Evolutionary conservation across 2,329 filamentous ascomycete genomes (phyloP).

Genomic region (Fusarium mangiferae): DNA sequence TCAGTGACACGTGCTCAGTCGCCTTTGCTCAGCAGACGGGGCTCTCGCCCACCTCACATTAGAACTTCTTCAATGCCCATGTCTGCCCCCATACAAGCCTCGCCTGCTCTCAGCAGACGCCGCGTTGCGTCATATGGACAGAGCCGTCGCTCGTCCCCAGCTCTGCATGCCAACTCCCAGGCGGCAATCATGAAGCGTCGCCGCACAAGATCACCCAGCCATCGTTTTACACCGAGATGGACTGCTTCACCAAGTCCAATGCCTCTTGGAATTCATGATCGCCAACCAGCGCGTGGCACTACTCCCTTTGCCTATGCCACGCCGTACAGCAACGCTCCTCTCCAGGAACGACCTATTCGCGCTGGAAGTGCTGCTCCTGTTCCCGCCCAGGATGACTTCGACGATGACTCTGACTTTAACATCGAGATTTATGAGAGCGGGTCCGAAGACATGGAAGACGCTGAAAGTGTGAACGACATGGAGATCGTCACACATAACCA

Average conservation of each 20-base stretch:
- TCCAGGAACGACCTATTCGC: conserved; percentile 52
- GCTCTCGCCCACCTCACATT: conserved; percentile 58
- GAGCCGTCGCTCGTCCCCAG: conserved; percentile 48
- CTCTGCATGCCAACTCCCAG: conserved; percentile 40
- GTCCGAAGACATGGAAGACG: conserved; percentile 49
- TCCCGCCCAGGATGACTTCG: conserved; percentile 46
- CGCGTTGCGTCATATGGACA: conserved; percentile 58
- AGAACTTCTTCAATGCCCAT: conserved; percentile 66
- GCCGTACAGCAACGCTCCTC: conserved; percentile 72
- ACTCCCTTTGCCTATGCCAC: conserved; percentile 80
- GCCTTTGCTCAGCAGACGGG: conserved; percentile 52
- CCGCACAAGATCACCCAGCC: conserved; percentile 67
- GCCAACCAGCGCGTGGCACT: conserved; percentile 52
- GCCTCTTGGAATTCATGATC: conserved; percentile 49
- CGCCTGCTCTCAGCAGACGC: conserved; percentile 55
- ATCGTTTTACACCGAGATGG: conserved; percentile 66
- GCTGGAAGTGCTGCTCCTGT: conserved; percentile 45
- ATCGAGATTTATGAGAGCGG: conserved; percentile 51
- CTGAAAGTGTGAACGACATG: conserved; percentile 40
- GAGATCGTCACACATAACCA: conserved; percentile 44
- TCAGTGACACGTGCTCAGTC: conserved; percentile 53
- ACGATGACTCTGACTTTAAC: conserved; percentile 52
- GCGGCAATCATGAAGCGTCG: conserved; percentile 58
- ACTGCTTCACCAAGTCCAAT: conserved; percentile 61
- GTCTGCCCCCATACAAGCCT: conserved; percentile 50